phyloP scores from a whole-genome alignment of 768 basidiomycete species.

The Termitomyces sp. region DNA sequence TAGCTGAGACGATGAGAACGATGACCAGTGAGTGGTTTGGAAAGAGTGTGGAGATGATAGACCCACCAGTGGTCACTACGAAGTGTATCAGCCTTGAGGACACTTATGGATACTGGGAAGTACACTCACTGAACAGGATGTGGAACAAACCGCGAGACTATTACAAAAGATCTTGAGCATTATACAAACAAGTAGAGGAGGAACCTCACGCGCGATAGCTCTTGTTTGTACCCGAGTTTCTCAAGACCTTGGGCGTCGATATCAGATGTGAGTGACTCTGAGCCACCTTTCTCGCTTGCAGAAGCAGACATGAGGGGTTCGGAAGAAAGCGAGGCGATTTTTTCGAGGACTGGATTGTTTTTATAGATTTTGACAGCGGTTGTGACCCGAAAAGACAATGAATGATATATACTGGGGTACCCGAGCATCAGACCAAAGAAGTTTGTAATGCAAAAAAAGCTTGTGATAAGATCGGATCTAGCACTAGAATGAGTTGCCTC shows the following conservation, averaged over 20 bases:
- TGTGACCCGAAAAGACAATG: not conserved
- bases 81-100: not conserved
- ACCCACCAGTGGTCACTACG: constrained; percentile 48
- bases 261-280: not conserved
- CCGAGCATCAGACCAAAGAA: not conserved
- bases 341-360: not conserved
- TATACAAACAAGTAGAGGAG: not conserved
- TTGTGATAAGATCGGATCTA: too few relatives aligned
- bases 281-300: not conserved
- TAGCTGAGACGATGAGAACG: constrained; percentile 32
- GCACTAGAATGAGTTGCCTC: too few relatives aligned
- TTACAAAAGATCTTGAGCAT: not conserved
- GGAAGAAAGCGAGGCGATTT: not conserved
- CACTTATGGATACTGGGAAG: not conserved
- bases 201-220: constrained; percentile 45
- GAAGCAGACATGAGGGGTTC: constrained; percentile 2
- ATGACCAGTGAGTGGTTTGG: constrained; percentile 5
- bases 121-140: constrained; percentile 48
- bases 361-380: constrained; percentile 1
- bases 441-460: too few relatives aligned
- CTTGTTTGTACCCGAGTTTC: constrained; percentile 54
- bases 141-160: constrained; percentile 52
- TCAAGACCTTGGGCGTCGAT: constrained; percentile 34
- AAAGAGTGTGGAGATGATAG: not conserved
- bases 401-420: not conserved